phyloP scores from a whole-genome alignment of 2,329 filamentous ascomycete species.

The Rugonectria rugulosa region DNA sequence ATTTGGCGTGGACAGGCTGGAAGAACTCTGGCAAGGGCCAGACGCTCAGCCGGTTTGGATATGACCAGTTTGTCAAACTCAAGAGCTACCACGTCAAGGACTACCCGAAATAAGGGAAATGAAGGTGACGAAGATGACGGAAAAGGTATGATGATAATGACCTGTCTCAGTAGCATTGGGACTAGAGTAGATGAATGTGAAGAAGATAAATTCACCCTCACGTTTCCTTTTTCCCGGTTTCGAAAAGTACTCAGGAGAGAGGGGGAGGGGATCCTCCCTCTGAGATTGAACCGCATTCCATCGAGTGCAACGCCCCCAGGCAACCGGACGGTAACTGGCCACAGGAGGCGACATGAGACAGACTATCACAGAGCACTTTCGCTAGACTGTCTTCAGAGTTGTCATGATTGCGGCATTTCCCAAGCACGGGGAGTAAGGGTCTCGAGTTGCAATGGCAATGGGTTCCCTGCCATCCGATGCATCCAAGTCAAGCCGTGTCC shows the following conservation, averaged over 20 bases:
- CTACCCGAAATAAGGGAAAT: conserved; percentile 62
- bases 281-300: conserved; percentile 7
- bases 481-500: too few relatives aligned
- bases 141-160: conserved; percentile 8
- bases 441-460: neutral
- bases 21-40: conserved; percentile 95
- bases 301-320: conserved; percentile 4
- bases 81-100: conserved; percentile 97
- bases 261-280: neutral
- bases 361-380: neutral
- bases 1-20: conserved; percentile 97
- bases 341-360: neutral
- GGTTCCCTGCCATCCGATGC: too few relatives aligned
- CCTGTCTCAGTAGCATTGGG: conserved; percentile 1
- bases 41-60: conserved; percentile 88
- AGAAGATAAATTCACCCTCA: too few relatives aligned
- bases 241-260: neutral
- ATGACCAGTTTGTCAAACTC: conserved; percentile 94
- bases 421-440: neutral
- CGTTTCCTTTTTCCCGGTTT: neutral
- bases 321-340: neutral
- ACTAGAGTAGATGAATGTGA: conserved; percentile 24
- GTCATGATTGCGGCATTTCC: neutral
- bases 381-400: neutral
- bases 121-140: neutral